Evolutionary conservation across 2,329 filamentous ascomycete species (phyloP).

Genomic region (Pseudocercospora ulei): DNA sequence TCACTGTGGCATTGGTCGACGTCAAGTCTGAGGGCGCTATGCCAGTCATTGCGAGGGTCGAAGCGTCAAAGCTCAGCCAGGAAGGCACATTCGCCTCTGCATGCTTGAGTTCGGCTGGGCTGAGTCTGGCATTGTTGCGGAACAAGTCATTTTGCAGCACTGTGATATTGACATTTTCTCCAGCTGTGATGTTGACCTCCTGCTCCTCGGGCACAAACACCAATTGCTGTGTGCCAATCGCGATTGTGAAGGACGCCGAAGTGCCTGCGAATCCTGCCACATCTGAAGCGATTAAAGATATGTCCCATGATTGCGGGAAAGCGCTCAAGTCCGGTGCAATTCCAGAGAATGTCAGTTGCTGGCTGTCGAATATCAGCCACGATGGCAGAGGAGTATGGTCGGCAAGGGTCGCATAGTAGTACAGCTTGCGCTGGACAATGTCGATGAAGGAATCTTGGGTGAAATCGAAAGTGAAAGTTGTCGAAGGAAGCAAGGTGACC

Average conservation of each 20-base stretch:
- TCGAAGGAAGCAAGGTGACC: slow-evolving; percentile 38
- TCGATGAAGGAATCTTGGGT: slow-evolving; percentile 51
- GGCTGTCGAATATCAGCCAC: slow-evolving; percentile 67
- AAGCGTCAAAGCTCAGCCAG: slow-evolving; percentile 60
- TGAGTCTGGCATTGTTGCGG: slow-evolving; percentile 38
- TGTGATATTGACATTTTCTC: slow-evolving; percentile 30
- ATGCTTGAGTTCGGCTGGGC: slow-evolving; percentile 44
- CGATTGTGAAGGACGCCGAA: slow-evolving; percentile 57
- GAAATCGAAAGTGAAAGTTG: slow-evolving; percentile 39
- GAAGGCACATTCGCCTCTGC: slow-evolving; percentile 48
- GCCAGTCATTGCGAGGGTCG: slow-evolving; percentile 55
- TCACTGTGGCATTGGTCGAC: slow-evolving; percentile 54
- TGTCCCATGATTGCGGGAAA: slow-evolving; percentile 60
- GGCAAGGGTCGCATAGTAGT: slow-evolving; percentile 65
- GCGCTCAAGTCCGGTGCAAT: slow-evolving; percentile 56
- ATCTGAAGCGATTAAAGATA: slow-evolving; percentile 69
- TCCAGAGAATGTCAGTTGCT: slow-evolving; percentile 58
- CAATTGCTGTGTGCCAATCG: slow-evolving; percentile 61
- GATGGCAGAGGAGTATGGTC: slow-evolving; percentile 76
- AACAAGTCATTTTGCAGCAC: slow-evolving; percentile 32
- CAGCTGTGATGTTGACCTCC: slow-evolving; percentile 32
- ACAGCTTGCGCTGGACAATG: slow-evolving; percentile 43
- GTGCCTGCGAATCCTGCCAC: slow-evolving; percentile 65
- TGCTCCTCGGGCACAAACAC: slow-evolving; percentile 52
- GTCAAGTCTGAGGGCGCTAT: slow-evolving; percentile 51